phyloP scores from a whole-genome alignment of 2,329 filamentous ascomycete species.

The Diplodia mutila region DNA sequence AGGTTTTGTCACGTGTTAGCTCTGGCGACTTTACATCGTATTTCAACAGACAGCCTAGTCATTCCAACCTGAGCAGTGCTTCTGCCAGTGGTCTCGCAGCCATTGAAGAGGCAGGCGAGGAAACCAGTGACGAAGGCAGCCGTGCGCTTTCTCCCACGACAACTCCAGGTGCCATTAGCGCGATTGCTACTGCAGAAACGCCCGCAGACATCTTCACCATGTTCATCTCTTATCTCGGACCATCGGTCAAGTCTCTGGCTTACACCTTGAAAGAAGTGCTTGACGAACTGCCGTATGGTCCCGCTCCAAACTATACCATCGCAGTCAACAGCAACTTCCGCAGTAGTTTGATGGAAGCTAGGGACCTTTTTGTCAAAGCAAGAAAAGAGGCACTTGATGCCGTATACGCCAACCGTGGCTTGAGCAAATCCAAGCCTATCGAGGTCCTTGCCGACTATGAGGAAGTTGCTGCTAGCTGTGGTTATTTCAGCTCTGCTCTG shows the following conservation, averaged over 20 bases:
- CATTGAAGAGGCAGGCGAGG: conserved; percentile 42
- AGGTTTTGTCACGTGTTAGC: conserved; percentile 1
- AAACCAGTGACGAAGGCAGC: conserved; percentile 7
- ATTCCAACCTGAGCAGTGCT: conserved; percentile 33
- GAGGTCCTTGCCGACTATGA: conserved; percentile 91
- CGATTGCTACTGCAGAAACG: conserved; percentile 45
- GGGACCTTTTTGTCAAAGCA: conserved; percentile 76
- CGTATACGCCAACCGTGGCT: conserved; percentile 79
- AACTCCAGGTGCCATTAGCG: conserved; percentile 23
- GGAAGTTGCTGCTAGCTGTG: conserved; percentile 96
- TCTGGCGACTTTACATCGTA: conserved; percentile 8
- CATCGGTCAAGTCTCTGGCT: conserved; percentile 94
- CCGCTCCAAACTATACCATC: conserved; percentile 68
- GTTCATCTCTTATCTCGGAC: conserved; percentile 86
- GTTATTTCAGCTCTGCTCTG: conserved; percentile 92
- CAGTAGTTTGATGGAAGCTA: conserved; percentile 77
- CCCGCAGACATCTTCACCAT: conserved; percentile 87
- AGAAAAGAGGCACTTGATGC: conserved; percentile 75
- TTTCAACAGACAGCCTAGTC: conserved; percentile 1
- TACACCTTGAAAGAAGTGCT: conserved; percentile 89
- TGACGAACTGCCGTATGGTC: conserved; percentile 80
- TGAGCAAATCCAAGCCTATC: conserved; percentile 68
- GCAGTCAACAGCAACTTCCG: conserved; percentile 78
- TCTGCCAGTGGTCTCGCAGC: conserved; percentile 38
- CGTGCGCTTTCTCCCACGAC: neutral